Base-by-base conservation (phyloP, 2,329 filamentous ascomycete genomes). In the Ophiocordyceps unilateralis region DNA sequence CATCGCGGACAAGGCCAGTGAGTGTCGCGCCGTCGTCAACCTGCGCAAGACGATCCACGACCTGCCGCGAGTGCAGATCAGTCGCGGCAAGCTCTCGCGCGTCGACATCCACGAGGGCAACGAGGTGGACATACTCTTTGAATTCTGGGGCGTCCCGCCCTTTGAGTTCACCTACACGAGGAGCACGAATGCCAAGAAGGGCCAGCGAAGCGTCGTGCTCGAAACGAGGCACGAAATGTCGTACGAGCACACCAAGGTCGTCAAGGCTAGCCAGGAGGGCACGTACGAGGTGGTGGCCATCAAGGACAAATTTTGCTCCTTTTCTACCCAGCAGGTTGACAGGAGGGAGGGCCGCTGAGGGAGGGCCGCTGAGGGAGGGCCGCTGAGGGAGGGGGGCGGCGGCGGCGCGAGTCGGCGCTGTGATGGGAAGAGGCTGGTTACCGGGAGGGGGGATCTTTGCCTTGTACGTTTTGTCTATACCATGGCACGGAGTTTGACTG, bases 121-220 rank as follows among this genome's bases (percentile, higher is more conserved):
- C 47, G 83, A 93, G 58, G 87, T 91, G 1, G 85, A 95, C 57
- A 87, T 98, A 42, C 66, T 86, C 8, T 96, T 98, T 53, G 84
- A 94, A 54, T 98, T 98, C 63, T 88, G 83, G 67, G 91, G 93
- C 44, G 88, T 84, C 6, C 87, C 91, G 47, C 91, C 91, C 1
- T 98, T 98, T 55, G 91, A 96, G 62, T 98, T 96, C 58, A 95
- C 89, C 45, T 96, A 93, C 60, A 96, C 87, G 19, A 74, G 91
- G 47, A 91, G 82, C 61, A 85, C 85, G 39, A 94, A 94, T 57
- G 79, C 78, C 43, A 81, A 74, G 46, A 86, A 80, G 64, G 81
- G 82, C 1, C 83, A 86, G 59, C 83, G 78, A 55, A 77, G 81
- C 32, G 72, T 79, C 53, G 75, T 98, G 28, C 70, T 98, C 17